Base-by-base conservation (phyloP, 2,329 filamentous ascomycete genomes). In the Aspergillus eucalypticola region DNA sequence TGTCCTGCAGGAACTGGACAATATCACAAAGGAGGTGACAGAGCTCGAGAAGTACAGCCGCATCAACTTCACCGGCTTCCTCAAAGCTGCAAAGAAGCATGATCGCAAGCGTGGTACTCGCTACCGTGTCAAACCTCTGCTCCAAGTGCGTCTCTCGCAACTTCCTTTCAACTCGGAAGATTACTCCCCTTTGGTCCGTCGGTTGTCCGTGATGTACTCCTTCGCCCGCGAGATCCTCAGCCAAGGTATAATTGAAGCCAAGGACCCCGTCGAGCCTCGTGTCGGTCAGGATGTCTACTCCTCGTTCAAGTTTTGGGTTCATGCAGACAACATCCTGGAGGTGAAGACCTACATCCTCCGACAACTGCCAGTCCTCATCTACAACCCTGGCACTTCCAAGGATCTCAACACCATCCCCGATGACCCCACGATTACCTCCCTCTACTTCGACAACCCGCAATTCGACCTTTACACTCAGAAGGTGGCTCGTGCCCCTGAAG, bases 41-140 rank as follows among this genome's bases (percentile, higher is more conserved):
- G 91, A 96, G 81, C 84, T 99, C 67, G 95, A 96, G 79, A 95
- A 91, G 76, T 99, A 95, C 79, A 95, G 92, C 77, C 90, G 89
- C 65, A 89, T 97, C 80, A 99, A 99, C 80, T 99, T 97, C 78
- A 96, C 95, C 5, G 95, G 92, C 51, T 96, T 98, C 78, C 85
- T 97, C 73, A 99, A 99, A 83, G 96, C 96, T 51, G 92, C 92
- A 59, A 99, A 99, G 87, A 99, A 99, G 81, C 95, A 99, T 78
- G 95, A 99, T 78, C 90, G 95, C 67, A 96, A 94, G 80, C 86
- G 94, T 66, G 93, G 93, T 58, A 84, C 88, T 66, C 85, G 88
- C 56, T 98, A 98, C 81, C 91, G 89, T 75, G 90, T 98, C 67
- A 88, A 92, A 23, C 93, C 95, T 27, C 88, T 98, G 81, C 88